Evolutionary conservation across 2,329 filamentous ascomycete genomes (phyloP).

Genomic region (Exophiala mesophila): DNA sequence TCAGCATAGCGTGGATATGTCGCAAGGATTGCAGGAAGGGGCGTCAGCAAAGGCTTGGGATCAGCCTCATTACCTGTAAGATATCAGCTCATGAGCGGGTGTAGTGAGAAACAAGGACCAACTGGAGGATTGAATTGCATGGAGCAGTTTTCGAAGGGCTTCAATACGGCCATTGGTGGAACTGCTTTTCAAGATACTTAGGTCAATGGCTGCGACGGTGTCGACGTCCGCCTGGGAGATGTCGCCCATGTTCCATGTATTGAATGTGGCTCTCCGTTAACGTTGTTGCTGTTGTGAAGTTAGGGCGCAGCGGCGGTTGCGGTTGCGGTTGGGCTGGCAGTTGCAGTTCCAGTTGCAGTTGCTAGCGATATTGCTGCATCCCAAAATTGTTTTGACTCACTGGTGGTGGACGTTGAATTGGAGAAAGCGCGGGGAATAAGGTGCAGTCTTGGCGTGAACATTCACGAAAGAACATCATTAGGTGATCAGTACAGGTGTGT

Average conservation of each 20-base stretch:
- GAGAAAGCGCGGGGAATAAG: slow-evolving; percentile 2
- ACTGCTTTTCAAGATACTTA: slow-evolving; percentile 18
- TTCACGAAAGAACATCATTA: no score
- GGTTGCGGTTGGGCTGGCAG: no score
- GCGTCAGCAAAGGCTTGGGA: slow-evolving; percentile 1
- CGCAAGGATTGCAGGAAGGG: slow-evolving; percentile 57
- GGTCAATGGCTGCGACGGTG: slow-evolving; percentile 10
- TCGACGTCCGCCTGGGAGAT: slow-evolving; percentile 10
- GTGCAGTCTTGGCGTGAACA: not conserved
- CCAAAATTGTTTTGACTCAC: not conserved
- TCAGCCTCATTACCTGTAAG: slow-evolving; percentile 7
- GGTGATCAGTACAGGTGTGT: no score
- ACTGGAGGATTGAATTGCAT: slow-evolving; percentile 17
- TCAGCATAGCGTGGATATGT: slow-evolving; percentile 87
- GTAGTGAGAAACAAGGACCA: not conserved
- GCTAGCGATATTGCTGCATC: no score
- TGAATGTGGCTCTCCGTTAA: not conserved
- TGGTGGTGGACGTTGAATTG: slow-evolving; percentile 1
- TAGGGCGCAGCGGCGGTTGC: no score
- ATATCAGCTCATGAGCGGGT: slow-evolving; percentile 2
- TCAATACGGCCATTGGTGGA: slow-evolving; percentile 25
- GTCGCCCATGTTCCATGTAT: slow-evolving; percentile 21
- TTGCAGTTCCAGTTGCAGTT: no score
- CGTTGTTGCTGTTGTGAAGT: no score
- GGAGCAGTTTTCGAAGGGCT: slow-evolving; percentile 20